These are phyloP conservation scores for Fistulinella prunicolor DNA, from an alignment of 768 basidiomycete genomes.

Conservation along the genomic window DNA sequence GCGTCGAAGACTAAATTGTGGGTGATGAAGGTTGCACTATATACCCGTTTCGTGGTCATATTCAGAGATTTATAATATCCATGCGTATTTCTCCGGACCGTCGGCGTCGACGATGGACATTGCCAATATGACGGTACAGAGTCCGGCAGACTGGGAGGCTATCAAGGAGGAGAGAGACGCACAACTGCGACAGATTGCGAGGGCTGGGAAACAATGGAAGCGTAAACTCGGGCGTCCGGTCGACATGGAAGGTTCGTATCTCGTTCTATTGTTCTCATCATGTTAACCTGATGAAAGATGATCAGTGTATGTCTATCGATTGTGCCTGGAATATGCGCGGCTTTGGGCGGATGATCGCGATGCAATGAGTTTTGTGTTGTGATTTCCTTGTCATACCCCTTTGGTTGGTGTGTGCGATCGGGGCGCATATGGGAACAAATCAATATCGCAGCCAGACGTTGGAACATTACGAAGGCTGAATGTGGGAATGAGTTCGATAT, in stretches of 20 bases:
- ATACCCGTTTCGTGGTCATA: constrained; percentile 89
- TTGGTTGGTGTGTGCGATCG: too few species aligned
- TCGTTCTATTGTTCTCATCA: not conserved
- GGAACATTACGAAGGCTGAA: too few species aligned
- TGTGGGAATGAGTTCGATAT: too few species aligned
- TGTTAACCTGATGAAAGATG: not conserved
- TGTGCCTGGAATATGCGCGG: constrained; percentile 86
- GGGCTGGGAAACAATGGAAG: constrained; percentile 94
- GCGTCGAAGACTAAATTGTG: too few species aligned
- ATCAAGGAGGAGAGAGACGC: constrained; percentile 60
- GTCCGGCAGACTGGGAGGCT: constrained; percentile 28
- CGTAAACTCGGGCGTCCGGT: constrained; percentile 73
- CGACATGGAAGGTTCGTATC: constrained; percentile 86
- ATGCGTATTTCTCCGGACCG: constrained; percentile 90
- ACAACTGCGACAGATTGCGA: constrained; percentile 75
- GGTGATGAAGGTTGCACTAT: constrained; percentile 97
- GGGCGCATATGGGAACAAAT: too few species aligned
- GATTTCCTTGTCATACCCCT: constrained; percentile 1
- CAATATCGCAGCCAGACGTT: too few species aligned
- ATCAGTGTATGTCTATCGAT: constrained; percentile 79
- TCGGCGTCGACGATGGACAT: constrained; percentile 54
- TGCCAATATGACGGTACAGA: constrained; percentile 47
- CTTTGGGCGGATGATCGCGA: constrained; percentile 84
- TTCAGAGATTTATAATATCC: constrained; percentile 89
- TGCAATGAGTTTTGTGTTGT: constrained; percentile 46